Base-by-base conservation (phyloP, 2,329 filamentous ascomycete species). In the Penicillium janthinellum region DNA sequence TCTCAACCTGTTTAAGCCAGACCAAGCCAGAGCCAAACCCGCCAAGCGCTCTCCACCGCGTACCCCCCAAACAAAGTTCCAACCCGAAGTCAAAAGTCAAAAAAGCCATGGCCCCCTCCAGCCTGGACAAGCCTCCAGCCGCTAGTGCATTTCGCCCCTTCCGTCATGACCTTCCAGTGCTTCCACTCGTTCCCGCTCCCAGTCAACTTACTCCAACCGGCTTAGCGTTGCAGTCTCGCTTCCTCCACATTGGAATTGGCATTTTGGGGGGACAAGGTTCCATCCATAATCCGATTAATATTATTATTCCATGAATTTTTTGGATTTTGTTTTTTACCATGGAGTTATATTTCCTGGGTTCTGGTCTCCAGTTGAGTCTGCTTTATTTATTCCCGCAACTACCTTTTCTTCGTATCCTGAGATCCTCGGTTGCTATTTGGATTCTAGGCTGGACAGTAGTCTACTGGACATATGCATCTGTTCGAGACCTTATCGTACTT, bases 91-190 rank as follows among this genome's bases (percentile, higher is more conserved):
- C 47, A 49, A 49, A 49, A 45, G 42, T 28, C 42, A 45, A 45
- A 48, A 49, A 35, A 34, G 47, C 47, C 47, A 49, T 49, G 47
- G 28, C 47, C 47, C 47, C 31, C 47, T 49, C 47, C n/a, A 35
- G 31, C 14, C 37, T 39, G 7, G 12, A 14, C 37, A 39, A 39
- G 37, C 31, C 47, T 49, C 47, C 31, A 34, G 47, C 47, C 47
- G 47, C 47, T 66, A 64, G 60, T 42, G 63, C 58, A 62, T 61
- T 64, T 68, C 51, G 63, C 66, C 66, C 66, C 64, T 68, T 68
- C 66, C 66, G 66, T 68, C 64, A 67, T 65, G 47, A 54, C 47
- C 47, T 60, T 62, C 54, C 31, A 41, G 14, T 39, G 17, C 47
- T 60, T 62, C 54, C 31, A 41, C 17, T 39, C 22, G 44, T 41